phyloP scores from a whole-genome alignment of 352 stramenopile species.

The Phytopythium delawarense region DNA sequence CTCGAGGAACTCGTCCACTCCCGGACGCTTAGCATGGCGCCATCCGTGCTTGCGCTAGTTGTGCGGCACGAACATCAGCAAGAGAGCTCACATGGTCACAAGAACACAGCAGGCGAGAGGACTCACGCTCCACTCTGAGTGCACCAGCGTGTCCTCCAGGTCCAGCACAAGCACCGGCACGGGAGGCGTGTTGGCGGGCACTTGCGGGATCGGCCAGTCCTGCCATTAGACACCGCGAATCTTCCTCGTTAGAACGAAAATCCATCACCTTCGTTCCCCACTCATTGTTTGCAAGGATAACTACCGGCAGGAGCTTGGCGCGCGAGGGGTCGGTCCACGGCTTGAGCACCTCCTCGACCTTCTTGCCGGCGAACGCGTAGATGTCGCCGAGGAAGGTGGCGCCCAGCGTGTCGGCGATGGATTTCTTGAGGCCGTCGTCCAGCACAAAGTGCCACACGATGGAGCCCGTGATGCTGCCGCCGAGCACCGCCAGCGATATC shows the following conservation, averaged over 20 bases:
- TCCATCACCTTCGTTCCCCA: neutral
- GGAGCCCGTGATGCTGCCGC: slow-evolving; percentile 55
- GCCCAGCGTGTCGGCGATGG: slow-evolving; percentile 37
- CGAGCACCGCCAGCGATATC: slow-evolving; percentile 64
- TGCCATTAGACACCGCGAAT: slow-evolving; percentile 7
- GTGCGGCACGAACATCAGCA: neutral
- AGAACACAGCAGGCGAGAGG: neutral
- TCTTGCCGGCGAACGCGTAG: slow-evolving; percentile 48
- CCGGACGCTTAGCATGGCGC: slow-evolving; percentile 82
- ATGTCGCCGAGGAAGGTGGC: slow-evolving; percentile 65
- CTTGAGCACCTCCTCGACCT: slow-evolving; percentile 66
- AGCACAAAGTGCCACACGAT: slow-evolving; percentile 75
- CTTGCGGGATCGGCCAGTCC: slow-evolving; percentile 81
- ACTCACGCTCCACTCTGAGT: slow-evolving; percentile 88
- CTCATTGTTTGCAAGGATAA: neutral
- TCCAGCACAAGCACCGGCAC: slow-evolving; percentile 83
- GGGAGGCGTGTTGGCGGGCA: slow-evolving; percentile 69
- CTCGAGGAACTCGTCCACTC: slow-evolving; percentile 85
- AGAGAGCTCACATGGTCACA: neutral
- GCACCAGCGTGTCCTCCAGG: slow-evolving; percentile 83
- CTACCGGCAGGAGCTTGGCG: slow-evolving; percentile 72
- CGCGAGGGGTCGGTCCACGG: slow-evolving; percentile 81
- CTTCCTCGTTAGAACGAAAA: neutral
- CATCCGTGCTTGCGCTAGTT: slow-evolving; percentile 80
- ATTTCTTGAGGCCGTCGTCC: slow-evolving; percentile 46